Conservation (phyloP, 371 early-diverging fungal species). For the Lichtheimia corymbifera region DNA sequence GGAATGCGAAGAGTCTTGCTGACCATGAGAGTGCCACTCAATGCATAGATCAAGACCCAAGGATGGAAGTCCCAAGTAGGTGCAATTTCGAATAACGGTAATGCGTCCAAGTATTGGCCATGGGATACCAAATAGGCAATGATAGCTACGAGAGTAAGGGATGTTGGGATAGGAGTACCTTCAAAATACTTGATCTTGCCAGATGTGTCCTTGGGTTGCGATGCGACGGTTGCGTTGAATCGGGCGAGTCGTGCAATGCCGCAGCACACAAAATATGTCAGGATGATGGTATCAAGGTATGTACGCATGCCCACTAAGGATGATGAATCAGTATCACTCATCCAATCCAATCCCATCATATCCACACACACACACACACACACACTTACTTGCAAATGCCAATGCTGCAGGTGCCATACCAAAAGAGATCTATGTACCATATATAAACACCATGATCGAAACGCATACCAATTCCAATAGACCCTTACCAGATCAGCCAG, state of each 20-base stretch:
- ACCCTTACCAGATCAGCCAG: slow-evolving; percentile 81
- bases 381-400: slow-evolving; percentile 64
- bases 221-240: slow-evolving; percentile 87
- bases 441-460: background rate
- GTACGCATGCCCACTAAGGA: slow-evolving; percentile 77
- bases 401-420: slow-evolving; percentile 87
- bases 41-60: slow-evolving; percentile 71
- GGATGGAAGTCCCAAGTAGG: slow-evolving; percentile 71
- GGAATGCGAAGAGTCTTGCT: slow-evolving; percentile 71
- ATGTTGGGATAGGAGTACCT: slow-evolving; percentile 90
- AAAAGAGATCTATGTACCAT: slow-evolving; percentile 69
- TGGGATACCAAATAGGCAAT: slow-evolving; percentile 67
- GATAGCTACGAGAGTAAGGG: slow-evolving; percentile 66
- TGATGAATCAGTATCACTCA: background rate
- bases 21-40: slow-evolving; percentile 84
- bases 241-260: slow-evolving; percentile 88
- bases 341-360: background rate
- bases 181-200: slow-evolving; percentile 87
- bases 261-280: slow-evolving; percentile 87
- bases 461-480: background rate
- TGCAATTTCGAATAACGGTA: slow-evolving; percentile 44
- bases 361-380: background rate
- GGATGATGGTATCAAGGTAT: slow-evolving; percentile 71
- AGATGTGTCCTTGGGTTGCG: slow-evolving; percentile 69
- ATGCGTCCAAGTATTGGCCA: slow-evolving; percentile 52